phyloP scores from a whole-genome alignment of 768 basidiomycete genomes.

The Psilocybe tampanensis region DNA sequence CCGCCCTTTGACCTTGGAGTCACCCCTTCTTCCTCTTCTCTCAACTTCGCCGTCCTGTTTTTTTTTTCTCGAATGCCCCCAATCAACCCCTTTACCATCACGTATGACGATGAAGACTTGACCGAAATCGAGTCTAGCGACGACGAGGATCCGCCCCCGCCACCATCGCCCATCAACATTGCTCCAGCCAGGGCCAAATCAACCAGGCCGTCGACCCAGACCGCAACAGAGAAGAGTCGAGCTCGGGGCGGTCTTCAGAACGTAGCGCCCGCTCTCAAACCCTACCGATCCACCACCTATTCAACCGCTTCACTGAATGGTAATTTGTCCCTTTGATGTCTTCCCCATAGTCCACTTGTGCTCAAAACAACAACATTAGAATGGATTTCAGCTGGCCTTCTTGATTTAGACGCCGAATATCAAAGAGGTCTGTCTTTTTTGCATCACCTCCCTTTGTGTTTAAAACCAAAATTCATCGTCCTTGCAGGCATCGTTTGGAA shows the following conservation, averaged over 20 bases:
- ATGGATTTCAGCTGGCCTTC: slow-evolving; percentile 43
- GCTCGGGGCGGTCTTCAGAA: slow-evolving; percentile 9
- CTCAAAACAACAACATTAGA: slow-evolving; percentile 32
- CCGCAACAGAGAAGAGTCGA: slow-evolving; percentile 17
- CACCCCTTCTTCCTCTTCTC: not conserved
- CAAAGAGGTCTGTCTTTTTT: slow-evolving; percentile 52
- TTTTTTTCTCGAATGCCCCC: slow-evolving; percentile 5
- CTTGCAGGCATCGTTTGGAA: slow-evolving; percentile 64
- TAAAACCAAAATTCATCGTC: not conserved
- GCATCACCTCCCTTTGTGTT: not conserved
- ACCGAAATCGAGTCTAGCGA: slow-evolving; percentile 12
- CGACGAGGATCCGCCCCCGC: slow-evolving; percentile 2
- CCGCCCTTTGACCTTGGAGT: not conserved
- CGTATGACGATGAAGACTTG: slow-evolving; percentile 18
- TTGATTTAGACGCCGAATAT: slow-evolving; percentile 67
- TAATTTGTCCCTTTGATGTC: slow-evolving; percentile 21
- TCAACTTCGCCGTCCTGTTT: not conserved
- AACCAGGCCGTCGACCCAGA: slow-evolving; percentile 23
- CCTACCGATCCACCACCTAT: slow-evolving; percentile 9
- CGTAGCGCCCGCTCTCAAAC: slow-evolving; percentile 3
- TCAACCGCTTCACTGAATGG: slow-evolving; percentile 32
- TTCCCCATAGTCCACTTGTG: not conserved
- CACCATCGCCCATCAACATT: not conserved
- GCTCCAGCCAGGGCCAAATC: slow-evolving; percentile 9
- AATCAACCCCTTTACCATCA: not conserved